Evolutionary conservation across 352 stramenopile species (phyloP), one percentile per base, ranked within the genome.

Genomic region (Pythium brachiatum): DNA sequence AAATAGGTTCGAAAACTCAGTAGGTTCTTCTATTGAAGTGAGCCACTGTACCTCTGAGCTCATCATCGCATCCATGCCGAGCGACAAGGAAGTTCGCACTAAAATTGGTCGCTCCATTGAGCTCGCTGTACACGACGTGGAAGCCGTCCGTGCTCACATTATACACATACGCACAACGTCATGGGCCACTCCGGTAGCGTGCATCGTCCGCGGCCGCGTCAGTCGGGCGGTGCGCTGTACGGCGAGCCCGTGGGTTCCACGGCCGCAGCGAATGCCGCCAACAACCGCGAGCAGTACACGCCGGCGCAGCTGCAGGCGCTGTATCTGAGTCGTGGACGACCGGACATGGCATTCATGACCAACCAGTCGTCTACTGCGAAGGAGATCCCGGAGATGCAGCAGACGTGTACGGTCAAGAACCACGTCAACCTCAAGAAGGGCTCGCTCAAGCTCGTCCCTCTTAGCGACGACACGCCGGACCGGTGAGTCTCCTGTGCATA

Each of bases 301-400:
- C 83, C 80, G 13, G 83, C 79, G 63, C 84, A 92, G 60, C 80
- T 95, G 62, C 84, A 95, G 69, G 84, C 86, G 29, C 70, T 95
- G 53, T 95, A 94, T 62, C 57, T 93, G 62, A 94, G 75, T 58
- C 79, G 78, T 48, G 81, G 83, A 1, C 75, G 86, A 2, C 82
- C 84, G 0, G 86, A 95, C 64, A 87, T 94, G 84, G 86, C 76
- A 11, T 95, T 95, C 70, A 88, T 95, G 72, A 87, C 83, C 38
- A 84, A 89, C 64, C 81, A 95, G 56, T 63, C 64, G 38, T 56
- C 64, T 31, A 64, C 72, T 38, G 43, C 70, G 7, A 68, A 84
- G 32, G 79, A 87, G 16, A 58, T 90, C 47, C 86, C 86, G 7
- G 84, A 92, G 70, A 83, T 92, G 68, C 86, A 95, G 68, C 83